A percentile compares a stretch with the other conserved stretches of the same genome.
phyloP scores from a whole-genome alignment of 495 filamentous ascomycete genomes.

The Penicillium odoratum region DNA sequence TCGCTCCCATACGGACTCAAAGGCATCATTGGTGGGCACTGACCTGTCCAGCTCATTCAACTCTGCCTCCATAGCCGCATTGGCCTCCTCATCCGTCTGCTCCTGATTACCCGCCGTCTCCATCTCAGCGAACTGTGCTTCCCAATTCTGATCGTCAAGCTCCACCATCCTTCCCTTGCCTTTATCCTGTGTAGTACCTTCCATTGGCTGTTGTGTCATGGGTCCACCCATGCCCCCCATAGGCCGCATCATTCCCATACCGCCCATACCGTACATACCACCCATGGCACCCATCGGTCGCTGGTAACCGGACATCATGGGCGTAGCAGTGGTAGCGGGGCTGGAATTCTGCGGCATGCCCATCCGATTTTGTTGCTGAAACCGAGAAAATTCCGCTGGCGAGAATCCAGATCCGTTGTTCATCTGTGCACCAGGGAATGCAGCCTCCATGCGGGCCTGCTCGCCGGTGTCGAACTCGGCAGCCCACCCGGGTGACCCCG shows the following conservation, averaged over 20 bases:
- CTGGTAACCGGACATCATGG: constrained; percentile 57
- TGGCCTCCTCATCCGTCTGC: constrained; percentile 65
- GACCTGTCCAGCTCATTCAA: constrained; percentile 88
- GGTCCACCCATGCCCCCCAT: constrained; percentile 37
- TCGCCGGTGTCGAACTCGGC: constrained; percentile 66
- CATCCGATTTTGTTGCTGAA: constrained; percentile 67
- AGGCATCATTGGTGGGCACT: constrained; percentile 70
- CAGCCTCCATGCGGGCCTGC: constrained; percentile 78
- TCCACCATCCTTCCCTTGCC: constrained; percentile 91
- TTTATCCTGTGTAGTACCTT: constrained; percentile 60
- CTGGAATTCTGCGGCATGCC: constrained; percentile 57
- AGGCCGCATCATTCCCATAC: constrained; percentile 53
- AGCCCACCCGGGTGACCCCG: constrained; percentile 62
- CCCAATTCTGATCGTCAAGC: constrained; percentile 91
- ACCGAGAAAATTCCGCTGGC: constrained; percentile 82
- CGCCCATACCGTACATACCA: constrained; percentile 18
- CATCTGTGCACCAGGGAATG: constrained; percentile 60
- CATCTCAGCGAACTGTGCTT: constrained; percentile 89
- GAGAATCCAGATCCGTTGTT: constrained; percentile 61
- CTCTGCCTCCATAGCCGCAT: constrained; percentile 81
- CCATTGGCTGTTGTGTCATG: constrained; percentile 52
- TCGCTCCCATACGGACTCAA: constrained; percentile 86
- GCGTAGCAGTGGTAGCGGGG: constrained; percentile 46
- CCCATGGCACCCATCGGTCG: constrained; percentile 61
- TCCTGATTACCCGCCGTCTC: constrained; percentile 66